phyloP scores from a whole-genome alignment of 2,329 filamentous ascomycete genomes.

The Scytalidium lignicola region DNA sequence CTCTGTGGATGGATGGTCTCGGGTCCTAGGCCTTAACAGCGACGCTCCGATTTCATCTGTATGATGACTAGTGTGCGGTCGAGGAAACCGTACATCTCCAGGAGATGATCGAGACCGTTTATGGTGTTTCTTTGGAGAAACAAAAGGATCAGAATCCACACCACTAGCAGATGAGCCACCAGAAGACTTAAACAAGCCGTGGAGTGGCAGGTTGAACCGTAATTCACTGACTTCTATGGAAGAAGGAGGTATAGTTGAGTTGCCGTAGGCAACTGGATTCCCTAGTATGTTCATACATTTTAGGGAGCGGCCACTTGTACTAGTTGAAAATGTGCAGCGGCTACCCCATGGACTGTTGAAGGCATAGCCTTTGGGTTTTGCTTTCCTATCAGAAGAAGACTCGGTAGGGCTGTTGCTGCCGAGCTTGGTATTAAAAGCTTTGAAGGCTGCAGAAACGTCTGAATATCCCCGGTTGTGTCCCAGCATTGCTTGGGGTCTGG shows the following conservation, averaged over 20 bases:
- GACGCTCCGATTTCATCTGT: too few species aligned
- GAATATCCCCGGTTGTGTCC: constrained; percentile 21
- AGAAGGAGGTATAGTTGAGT: constrained; percentile 7
- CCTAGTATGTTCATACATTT: constrained; percentile 70
- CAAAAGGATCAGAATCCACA: constrained; percentile 10
- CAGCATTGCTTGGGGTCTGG: constrained; percentile 19
- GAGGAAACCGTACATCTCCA: not conserved
- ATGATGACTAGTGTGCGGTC: not conserved
- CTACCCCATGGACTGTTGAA: constrained; percentile 87
- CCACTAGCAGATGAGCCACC: constrained; percentile 16
- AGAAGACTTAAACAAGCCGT: constrained; percentile 38
- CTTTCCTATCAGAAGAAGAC: not conserved
- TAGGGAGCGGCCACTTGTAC: constrained; percentile 67
- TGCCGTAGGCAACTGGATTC: constrained; percentile 28
- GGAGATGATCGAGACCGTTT: not conserved
- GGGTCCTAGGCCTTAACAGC: too few species aligned
- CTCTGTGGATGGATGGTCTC: too few species aligned
- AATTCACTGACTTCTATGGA: constrained; percentile 64
- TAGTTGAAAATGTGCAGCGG: constrained; percentile 78
- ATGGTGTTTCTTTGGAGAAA: constrained; percentile 8
- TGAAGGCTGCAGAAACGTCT: constrained; percentile 13
- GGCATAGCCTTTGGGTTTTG: constrained; percentile 54
- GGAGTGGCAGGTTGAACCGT: constrained; percentile 77
- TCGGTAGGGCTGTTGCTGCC: not conserved
- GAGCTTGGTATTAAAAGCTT: not conserved